Conservation (phyloP, 441 rosid genomes). For the Flueggea neowawraea region DNA sequence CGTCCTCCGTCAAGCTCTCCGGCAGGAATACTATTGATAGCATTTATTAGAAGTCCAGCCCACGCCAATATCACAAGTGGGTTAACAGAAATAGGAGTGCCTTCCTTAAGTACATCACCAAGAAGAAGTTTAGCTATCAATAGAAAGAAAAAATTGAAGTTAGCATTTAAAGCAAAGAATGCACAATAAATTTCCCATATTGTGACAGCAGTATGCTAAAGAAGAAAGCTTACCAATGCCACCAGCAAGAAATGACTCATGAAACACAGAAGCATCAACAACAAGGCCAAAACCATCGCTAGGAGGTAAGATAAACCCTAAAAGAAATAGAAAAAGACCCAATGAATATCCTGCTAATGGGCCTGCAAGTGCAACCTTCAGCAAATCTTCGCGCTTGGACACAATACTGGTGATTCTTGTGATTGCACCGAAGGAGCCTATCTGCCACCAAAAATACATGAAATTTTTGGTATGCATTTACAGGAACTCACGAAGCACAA, state of each 20-base stretch:
- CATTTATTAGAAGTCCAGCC: conserved; percentile 95
- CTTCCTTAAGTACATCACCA: conserved; percentile 72
- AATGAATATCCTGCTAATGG: conserved; percentile 90
- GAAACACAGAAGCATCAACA: conserved; percentile 82
- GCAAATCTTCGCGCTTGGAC: conserved; percentile 81
- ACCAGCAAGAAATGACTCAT: conserved; percentile 74
- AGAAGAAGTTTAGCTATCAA: conserved; percentile 68
- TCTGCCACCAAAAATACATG: conserved; percentile 71
- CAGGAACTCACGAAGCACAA: too few relatives aligned
- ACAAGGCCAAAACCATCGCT: conserved; percentile 76
- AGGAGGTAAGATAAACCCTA: conserved; percentile 83
- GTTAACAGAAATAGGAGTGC: conserved; percentile 74
- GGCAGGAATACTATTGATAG: conserved; percentile 92
- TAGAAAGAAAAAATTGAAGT: background rate
- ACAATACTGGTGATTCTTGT: conserved; percentile 83
- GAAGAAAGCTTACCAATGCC: conserved; percentile 55
- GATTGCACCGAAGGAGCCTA: conserved; percentile 97
- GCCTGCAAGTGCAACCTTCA: conserved; percentile 92
- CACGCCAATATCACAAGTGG: conserved; percentile 94
- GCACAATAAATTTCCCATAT: background rate
- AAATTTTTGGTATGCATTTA: conserved; percentile 15
- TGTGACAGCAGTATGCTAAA: background rate
- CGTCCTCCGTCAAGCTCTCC: conserved; percentile 94
- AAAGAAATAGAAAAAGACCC: conserved; percentile 69
- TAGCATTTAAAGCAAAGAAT: too few relatives aligned